Evolutionary conservation across 164 flowering plant species (phyloP).

Genomic region (Sedum album): DNA sequence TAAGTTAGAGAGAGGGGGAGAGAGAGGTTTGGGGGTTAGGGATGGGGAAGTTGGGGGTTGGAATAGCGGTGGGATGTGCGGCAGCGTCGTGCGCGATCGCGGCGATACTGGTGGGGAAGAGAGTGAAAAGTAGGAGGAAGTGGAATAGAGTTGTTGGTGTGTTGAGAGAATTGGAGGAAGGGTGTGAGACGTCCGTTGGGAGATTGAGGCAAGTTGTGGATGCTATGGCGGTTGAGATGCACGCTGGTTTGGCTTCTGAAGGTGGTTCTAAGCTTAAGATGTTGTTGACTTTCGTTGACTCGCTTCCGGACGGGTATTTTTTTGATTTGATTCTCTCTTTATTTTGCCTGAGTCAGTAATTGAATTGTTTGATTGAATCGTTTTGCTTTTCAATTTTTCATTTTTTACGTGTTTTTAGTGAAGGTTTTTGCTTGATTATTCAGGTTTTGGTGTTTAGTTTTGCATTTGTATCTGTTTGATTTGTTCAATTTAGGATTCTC

Average conservation of each 20-base stretch:
- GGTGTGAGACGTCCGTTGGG: constrained; percentile 48
- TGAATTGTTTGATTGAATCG: background rate
- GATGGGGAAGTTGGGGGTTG: constrained; percentile 66
- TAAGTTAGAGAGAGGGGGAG: background rate
- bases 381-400: background rate
- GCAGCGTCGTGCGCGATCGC: constrained; percentile 67
- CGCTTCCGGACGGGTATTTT: constrained; percentile 73
- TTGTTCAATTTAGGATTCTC: background rate
- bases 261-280: constrained; percentile 91
- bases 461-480: background rate
- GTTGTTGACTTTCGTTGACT: constrained; percentile 72
- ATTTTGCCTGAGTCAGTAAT: background rate
- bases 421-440: background rate
- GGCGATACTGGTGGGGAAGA: constrained; percentile 51
- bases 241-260: constrained; percentile 91
- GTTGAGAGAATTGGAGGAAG: constrained; percentile 61
- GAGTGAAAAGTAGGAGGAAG: constrained; percentile 54
- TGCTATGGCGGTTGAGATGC: constrained; percentile 98
- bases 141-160: constrained; percentile 59
- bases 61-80: constrained; percentile 52
- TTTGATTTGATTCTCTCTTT: background rate
- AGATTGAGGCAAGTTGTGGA: constrained; percentile 73
- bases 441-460: background rate
- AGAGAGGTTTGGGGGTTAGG: background rate
- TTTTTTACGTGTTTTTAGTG: background rate